Base-by-base conservation (phyloP, 441 rosid genomes). In the Flueggea neowawraea region DNA sequence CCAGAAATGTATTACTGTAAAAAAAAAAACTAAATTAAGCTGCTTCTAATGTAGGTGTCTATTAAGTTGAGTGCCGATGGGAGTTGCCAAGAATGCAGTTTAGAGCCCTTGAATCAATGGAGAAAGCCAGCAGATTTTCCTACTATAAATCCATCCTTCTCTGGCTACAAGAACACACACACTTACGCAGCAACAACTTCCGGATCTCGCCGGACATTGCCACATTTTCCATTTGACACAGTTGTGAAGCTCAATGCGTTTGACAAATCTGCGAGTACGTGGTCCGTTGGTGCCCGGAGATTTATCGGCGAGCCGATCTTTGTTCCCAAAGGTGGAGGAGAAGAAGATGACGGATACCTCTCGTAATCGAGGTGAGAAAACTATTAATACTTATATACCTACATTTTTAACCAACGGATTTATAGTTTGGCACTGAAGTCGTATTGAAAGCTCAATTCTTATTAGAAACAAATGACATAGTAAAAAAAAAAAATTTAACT, bases 241-340 rank as follows among this genome's bases (percentile, higher is more conserved):
- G 85, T 93, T 50, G 86, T 84, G 72, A 90, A 90, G 80, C 68
- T 90, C 6, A 70, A 88, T 65, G 52, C 69, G 32, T 61, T 33
- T 8, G 73, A 72, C 11, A 69, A 73, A 5, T 62, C 82, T 8
- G 55, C 49, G 0, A 57, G 56, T 5, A 72, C 84, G 16, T 93
- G 97, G 98, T 72, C 80, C 1, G 83, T 75, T 10, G 78, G 81
- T 31, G 57, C 82, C 62, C 75, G 98, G 62, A 86, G 80, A 56
- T 93, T 86, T 55, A 75, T 90, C 3, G 98, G 98, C 2, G 98
- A 93, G 75, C 98, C 97, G 4, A 81, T 84, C 69, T 86, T 93
- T 62, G 78, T 88, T n/a, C 81, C 91, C 52, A 85, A 31, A 47
- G 64, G 65, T 0, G 67, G 67, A 0, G 58, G 63, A 10, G 77